Conservation (phyloP, 2,329 filamentous ascomycete species). For the Colletotrichum sp. region DNA sequence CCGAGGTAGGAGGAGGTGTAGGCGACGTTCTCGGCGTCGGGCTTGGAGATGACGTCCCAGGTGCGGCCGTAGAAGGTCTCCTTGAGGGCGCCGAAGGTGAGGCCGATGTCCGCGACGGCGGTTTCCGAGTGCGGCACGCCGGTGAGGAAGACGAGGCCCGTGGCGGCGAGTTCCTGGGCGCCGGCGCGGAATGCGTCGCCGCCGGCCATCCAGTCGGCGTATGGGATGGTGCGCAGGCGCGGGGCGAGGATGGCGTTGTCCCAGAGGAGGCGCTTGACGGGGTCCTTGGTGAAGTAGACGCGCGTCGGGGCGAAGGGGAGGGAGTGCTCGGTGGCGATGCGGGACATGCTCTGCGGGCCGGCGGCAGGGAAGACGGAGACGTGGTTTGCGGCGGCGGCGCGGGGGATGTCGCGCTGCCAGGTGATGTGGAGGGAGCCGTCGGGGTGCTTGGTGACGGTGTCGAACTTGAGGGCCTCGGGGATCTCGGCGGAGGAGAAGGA, state of each 20-base stretch:
- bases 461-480: constrained; percentile 35
- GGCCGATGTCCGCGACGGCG: constrained; percentile 71
- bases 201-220: constrained; percentile 71
- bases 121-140: constrained; percentile 72
- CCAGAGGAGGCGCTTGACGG: constrained; percentile 40
- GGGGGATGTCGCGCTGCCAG: constrained; percentile 60
- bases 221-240: constrained; percentile 67
- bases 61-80: constrained; percentile 91
- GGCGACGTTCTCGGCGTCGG: constrained; percentile 87
- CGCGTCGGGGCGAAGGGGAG: not conserved
- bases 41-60: constrained; percentile 87
- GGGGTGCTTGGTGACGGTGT: constrained; percentile 30
- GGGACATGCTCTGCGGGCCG: constrained; percentile 26
- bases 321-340: not conserved
- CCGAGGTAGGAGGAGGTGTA: constrained; percentile 84
- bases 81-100: constrained; percentile 77
- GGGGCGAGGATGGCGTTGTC: constrained; percentile 37
- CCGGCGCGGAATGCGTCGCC: constrained; percentile 64
- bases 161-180: constrained; percentile 64
- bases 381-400: constrained; percentile 33
- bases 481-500: constrained; percentile 51
- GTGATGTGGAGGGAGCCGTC: constrained; percentile 55
- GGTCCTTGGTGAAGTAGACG: constrained; percentile 20
- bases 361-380: constrained; percentile 37
- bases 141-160: constrained; percentile 79